Percentiles rank a stretch among this genome's conserved stretches.
phyloP scores from a whole-genome alignment of 768 basidiomycete genomes.

The Kwoniella heveanensis region DNA sequence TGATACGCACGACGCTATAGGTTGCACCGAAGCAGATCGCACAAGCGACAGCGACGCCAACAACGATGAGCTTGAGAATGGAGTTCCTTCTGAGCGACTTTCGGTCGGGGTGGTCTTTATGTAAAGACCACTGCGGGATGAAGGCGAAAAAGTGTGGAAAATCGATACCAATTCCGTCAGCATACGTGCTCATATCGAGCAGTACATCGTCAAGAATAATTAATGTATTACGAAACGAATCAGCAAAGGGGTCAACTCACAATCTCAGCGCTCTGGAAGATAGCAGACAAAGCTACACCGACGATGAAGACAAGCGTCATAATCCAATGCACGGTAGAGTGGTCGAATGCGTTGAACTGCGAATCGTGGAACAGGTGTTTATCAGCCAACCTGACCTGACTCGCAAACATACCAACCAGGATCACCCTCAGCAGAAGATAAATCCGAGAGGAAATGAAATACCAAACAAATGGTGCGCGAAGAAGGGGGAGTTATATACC shows the following conservation, averaged over 20 bases:
- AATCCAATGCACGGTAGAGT: conserved; percentile 52
- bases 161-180: too few species aligned
- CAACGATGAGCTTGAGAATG: conserved; percentile 55
- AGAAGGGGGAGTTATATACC: too few species aligned
- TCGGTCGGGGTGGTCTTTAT: conserved; percentile 57
- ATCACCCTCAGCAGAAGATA: too few species aligned
- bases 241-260: conserved; percentile 31
- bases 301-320: conserved; percentile 56
- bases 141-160: background rate
- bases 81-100: conserved; percentile 53
- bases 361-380: background rate
- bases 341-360: conserved; percentile 52
- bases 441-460: too few species aligned
- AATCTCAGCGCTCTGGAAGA: conserved; percentile 56
- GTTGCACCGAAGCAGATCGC: conserved; percentile 57
- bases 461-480: background rate
- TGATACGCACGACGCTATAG: conserved; percentile 39
- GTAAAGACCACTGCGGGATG: conserved; percentile 45
- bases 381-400: too few species aligned
- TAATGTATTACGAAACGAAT: too few species aligned
- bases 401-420: too few species aligned
- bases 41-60: conserved; percentile 48
- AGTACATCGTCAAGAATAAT: too few species aligned
- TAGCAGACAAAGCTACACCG: conserved; percentile 55
- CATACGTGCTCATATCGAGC: too few species aligned